These are phyloP conservation scores for Musa acuminata DNA, from an alignment of 176 grass and related monocot genomes.

Conservation along the genomic window DNA sequence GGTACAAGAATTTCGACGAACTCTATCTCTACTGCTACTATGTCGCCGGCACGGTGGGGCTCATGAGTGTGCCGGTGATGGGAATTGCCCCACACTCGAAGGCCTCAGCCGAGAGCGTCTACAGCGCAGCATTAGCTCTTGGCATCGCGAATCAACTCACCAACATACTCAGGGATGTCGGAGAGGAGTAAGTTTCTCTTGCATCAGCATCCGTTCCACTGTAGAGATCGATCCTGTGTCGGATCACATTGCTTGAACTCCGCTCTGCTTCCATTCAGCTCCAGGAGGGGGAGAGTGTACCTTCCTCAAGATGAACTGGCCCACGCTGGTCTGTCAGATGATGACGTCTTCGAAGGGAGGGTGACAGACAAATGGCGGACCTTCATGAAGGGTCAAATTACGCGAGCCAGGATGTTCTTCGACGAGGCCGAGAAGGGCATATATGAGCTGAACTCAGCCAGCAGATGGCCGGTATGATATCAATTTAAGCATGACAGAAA, in stretches of 20 bases:
- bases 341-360: conserved; percentile 82
- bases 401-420: conserved; percentile 77
- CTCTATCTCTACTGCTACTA: conserved; percentile 98
- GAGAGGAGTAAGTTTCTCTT: conserved; percentile 68
- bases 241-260: conserved; percentile 5
- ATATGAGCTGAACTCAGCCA: conserved; percentile 54
- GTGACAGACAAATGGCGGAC: conserved; percentile 83
- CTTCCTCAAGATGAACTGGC: conserved; percentile 81
- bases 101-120: conserved; percentile 62
- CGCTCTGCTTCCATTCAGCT: conserved; percentile 44
- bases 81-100: conserved; percentile 68
- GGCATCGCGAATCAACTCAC: conserved; percentile 96
- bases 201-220: background rate
- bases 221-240: background rate
- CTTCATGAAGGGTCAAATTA: conserved; percentile 96
- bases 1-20: conserved; percentile 78
- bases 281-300: conserved; percentile 93
- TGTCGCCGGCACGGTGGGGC: conserved; percentile 82
- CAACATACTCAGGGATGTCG: conserved; percentile 93
- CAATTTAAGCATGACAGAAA: no score
- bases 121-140: conserved; percentile 74
- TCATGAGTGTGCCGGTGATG: conserved; percentile 98
- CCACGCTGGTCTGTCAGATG: conserved; percentile 53
- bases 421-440: conserved; percentile 74
- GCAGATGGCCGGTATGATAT: conserved; percentile 80